Percentiles rank a stretch among this genome's conserved stretches.
Conservation (phyloP, 2,329 filamentous ascomycete species). For the Nakataea oryzae region DNA sequence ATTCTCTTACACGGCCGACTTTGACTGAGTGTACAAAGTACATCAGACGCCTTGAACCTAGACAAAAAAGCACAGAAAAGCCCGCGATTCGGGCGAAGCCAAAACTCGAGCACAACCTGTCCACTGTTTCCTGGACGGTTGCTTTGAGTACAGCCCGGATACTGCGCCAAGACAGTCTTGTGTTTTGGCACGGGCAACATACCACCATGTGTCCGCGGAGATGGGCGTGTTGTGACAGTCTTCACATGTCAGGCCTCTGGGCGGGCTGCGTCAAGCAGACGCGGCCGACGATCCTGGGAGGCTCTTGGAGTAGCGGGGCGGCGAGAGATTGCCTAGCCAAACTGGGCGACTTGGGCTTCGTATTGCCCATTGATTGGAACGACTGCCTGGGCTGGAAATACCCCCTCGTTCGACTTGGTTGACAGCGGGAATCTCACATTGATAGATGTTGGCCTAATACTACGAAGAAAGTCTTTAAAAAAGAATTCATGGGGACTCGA, state of each 20-base stretch:
- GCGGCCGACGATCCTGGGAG: background rate
- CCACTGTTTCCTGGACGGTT: background rate
- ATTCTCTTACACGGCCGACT: slow-evolving; percentile 94
- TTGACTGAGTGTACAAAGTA: slow-evolving; percentile 46
- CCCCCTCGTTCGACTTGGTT: background rate
- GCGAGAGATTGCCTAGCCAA: background rate
- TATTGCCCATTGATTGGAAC: background rate
- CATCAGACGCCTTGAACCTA: background rate
- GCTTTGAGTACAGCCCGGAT: background rate
- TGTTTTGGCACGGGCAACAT: background rate
- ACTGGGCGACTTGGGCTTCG: background rate
- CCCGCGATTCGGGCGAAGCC: background rate
- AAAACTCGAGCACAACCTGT: background rate
- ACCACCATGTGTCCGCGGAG: background rate
- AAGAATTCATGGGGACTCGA: background rate
- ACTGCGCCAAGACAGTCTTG: background rate
- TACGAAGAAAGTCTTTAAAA: background rate
- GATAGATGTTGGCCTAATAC: background rate
- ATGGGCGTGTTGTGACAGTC: background rate
- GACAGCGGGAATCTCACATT: background rate
- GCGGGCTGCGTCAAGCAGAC: background rate
- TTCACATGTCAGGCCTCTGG: background rate
- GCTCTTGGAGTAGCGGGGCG: background rate
- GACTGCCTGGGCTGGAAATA: background rate
- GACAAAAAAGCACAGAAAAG: background rate